Percentiles rank a stretch among this genome's conserved stretches.
These are phyloP conservation scores for Echinochloa phyllopogon DNA, from an alignment of 176 grass and related monocot genomes.

Conservation along the genomic window DNA sequence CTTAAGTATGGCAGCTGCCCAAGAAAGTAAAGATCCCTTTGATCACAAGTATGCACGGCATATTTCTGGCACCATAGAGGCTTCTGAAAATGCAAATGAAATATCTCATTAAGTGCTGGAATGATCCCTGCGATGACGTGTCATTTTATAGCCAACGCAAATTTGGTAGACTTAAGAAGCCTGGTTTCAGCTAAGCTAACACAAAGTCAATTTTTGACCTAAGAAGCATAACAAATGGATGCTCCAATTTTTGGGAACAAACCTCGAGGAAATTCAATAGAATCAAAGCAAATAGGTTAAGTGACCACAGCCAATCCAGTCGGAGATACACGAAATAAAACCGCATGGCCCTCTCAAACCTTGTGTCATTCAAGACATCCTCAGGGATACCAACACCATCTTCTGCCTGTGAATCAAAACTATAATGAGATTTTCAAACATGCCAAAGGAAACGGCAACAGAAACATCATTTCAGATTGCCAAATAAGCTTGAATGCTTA, in stretches of 20 bases:
- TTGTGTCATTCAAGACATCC: constrained; percentile 73
- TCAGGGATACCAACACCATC: constrained; percentile 91
- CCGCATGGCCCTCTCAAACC: constrained; percentile 77
- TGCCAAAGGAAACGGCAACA: neutral
- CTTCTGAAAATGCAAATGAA: constrained; percentile 65
- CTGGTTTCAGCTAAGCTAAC: constrained; percentile 28
- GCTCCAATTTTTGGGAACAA: constrained; percentile 30
- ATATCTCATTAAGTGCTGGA: constrained; percentile 21
- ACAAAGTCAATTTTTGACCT: constrained; percentile 5
- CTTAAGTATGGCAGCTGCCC: constrained; percentile 86
- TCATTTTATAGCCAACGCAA: constrained; percentile 18
- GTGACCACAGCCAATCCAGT: constrained; percentile 89
- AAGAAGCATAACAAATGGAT: constrained; percentile 13
- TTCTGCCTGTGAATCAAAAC: constrained; percentile 70
- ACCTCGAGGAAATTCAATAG: constrained; percentile 96
- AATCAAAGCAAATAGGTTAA: constrained; percentile 91
- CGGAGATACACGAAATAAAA: constrained; percentile 86
- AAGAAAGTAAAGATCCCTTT: constrained; percentile 88
- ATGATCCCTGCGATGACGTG: neutral
- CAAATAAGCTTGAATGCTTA: constrained; percentile 19
- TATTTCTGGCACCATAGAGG: constrained; percentile 85
- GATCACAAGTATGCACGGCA: constrained; percentile 61
- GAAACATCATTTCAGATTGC: neutral
- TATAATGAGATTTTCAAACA: constrained; percentile 33
- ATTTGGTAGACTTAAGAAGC: constrained; percentile 24